Percentiles rank a stretch among this genome's conserved stretches.
Conservation (phyloP, 768 basidiomycete species). For the Fomitopsis serialis region DNA sequence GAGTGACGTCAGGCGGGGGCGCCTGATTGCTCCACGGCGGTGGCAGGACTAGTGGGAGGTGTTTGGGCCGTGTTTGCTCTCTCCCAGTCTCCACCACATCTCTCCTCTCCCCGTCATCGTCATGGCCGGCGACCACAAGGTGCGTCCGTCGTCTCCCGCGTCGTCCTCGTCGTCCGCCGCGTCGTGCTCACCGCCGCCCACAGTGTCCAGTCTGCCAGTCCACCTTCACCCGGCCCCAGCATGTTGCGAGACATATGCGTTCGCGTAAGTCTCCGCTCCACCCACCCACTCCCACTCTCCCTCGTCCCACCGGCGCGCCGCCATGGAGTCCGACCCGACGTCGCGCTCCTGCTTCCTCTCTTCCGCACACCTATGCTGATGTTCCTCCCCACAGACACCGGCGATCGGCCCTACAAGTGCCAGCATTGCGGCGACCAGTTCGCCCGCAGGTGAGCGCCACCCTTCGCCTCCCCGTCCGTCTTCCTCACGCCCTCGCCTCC, state of each 20-base stretch:
- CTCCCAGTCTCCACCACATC: constrained; percentile 3
- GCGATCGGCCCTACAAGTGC: constrained; percentile 87
- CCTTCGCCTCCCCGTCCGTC: constrained; percentile 1
- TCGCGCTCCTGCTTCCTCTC: constrained; percentile 1
- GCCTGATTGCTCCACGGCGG: not conserved
- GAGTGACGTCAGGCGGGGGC: not conserved
- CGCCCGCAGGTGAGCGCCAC: constrained; percentile 63
- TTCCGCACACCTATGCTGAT: constrained; percentile 3
- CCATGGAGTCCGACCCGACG: constrained; percentile 1
- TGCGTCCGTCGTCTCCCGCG: constrained; percentile 11
- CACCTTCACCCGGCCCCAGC: constrained; percentile 84
- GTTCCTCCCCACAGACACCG: constrained; percentile 54
- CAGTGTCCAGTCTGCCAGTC: constrained; percentile 82
- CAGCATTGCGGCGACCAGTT: constrained; percentile 88
- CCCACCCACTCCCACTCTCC: constrained; percentile 7
- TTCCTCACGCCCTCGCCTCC: not conserved
- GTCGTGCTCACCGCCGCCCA: constrained; percentile 8
- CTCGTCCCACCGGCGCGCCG: not conserved
- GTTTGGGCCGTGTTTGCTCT: not conserved
- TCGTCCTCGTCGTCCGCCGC: not conserved
- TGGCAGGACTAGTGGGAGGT: not conserved
- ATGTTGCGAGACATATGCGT: constrained; percentile 88
- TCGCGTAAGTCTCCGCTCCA: constrained; percentile 57
- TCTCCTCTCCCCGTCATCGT: not conserved
- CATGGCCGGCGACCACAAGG: constrained; percentile 30